Percentiles rank a stretch among this genome's conserved stretches.
Conservation (phyloP, 2,329 filamentous ascomycete genomes). For the Calonectria montana region DNA sequence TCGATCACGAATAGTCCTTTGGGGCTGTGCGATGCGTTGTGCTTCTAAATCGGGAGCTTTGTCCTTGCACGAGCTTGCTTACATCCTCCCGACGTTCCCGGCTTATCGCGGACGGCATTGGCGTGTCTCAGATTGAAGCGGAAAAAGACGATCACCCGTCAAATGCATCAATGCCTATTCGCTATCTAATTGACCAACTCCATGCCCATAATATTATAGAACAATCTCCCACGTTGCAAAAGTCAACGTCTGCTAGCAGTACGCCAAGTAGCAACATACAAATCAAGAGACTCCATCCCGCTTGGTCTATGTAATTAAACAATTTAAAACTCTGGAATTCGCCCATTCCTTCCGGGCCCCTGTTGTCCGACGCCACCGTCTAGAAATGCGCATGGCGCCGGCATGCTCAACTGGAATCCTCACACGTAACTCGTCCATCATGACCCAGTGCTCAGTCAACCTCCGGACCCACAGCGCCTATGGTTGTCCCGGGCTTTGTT, state of each 20-base stretch:
- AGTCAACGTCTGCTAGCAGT: neutral
- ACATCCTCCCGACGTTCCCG: neutral
- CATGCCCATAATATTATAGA: neutral
- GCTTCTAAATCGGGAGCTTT: slow-evolving; percentile 37
- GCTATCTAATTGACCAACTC: neutral
- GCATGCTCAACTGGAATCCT: slow-evolving; percentile 7
- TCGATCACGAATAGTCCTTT: slow-evolving; percentile 13
- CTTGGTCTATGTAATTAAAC: slow-evolving; percentile 9
- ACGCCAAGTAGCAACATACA: neutral
- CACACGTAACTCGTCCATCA: neutral
- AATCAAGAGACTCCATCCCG: neutral
- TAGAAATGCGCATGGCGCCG: neutral
- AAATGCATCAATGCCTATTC: neutral
- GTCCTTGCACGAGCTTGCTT: slow-evolving; percentile 1
- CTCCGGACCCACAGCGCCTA: neutral
- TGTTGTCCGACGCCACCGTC: slow-evolving; percentile 2
- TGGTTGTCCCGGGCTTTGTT: neutral
- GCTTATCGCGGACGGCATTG: slow-evolving; percentile 9
- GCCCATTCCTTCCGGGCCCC: slow-evolving; percentile 3
- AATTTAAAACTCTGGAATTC: slow-evolving; percentile 7
- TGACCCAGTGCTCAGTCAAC: neutral
- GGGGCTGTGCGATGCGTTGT: slow-evolving; percentile 34
- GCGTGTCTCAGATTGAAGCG: neutral
- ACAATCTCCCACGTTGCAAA: neutral
- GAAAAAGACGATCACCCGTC: neutral